These are phyloP conservation scores for Phytophthora fragariae DNA, from an alignment of 352 stramenopile genomes.

Conservation along the genomic window DNA sequence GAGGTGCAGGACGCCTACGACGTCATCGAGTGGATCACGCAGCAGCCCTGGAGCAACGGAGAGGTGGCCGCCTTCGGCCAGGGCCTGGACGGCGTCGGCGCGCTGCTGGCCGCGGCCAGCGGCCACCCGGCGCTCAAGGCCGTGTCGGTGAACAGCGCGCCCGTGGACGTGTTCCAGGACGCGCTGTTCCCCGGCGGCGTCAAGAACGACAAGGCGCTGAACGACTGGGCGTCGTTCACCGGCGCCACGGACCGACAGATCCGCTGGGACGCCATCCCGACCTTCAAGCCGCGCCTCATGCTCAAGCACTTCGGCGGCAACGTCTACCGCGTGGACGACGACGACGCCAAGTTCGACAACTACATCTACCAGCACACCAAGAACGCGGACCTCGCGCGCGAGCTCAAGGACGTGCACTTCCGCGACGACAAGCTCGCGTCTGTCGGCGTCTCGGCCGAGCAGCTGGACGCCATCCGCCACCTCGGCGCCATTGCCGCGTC, in stretches of 20 bases:
- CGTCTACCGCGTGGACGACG: constrained; percentile 82
- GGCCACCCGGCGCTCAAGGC: constrained; percentile 77
- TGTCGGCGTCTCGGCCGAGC: constrained; percentile 46
- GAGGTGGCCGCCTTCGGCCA: constrained; percentile 77
- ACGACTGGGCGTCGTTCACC: constrained; percentile 77
- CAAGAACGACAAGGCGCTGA: constrained; percentile 73
- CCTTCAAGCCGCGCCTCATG: constrained; percentile 82
- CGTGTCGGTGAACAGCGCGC: constrained; percentile 73
- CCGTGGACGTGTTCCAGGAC: constrained; percentile 71
- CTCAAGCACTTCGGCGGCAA: constrained; percentile 87
- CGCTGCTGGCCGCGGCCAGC: constrained; percentile 66
- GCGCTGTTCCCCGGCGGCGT: constrained; percentile 83
- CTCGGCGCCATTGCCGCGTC: constrained; percentile 71
- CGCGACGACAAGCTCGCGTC: constrained; percentile 70
- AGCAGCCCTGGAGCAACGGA: constrained; percentile 85
- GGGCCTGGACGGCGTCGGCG: constrained; percentile 74
- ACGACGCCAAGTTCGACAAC: constrained; percentile 66
- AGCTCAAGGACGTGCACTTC: constrained; percentile 64
- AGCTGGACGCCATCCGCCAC: constrained; percentile 66
- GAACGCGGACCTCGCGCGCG: constrained; percentile 64
- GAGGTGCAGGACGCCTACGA: constrained; percentile 81
- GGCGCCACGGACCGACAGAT: constrained; percentile 79
- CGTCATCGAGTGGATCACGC: constrained; percentile 82
- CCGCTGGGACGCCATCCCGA: constrained; percentile 76
- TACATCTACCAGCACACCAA: constrained; percentile 71